Percentiles rank a stretch among this genome's conserved stretches.
phyloP scores from a whole-genome alignment of 1,284 basidiomycete genomes.

The Hortiboletus rubellus region DNA sequence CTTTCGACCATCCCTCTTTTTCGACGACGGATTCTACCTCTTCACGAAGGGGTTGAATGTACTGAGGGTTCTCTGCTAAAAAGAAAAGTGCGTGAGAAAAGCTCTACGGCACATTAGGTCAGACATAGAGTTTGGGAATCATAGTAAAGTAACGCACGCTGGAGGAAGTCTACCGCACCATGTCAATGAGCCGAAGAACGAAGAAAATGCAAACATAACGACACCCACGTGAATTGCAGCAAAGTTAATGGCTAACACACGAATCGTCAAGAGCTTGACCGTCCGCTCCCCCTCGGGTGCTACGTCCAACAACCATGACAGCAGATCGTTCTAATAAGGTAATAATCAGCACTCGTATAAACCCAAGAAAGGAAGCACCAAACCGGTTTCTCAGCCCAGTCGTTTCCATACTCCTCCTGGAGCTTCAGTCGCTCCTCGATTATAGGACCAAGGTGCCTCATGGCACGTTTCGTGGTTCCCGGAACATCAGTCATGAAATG shows the following conservation, averaged over 20 bases:
- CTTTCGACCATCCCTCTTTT: constrained; percentile 38
- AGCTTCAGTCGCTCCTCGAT: constrained; percentile 38
- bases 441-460: constrained; percentile 21
- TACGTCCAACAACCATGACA: constrained; percentile 47
- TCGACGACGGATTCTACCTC: too few species aligned
- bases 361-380: neutral
- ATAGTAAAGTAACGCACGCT: constrained; percentile 1
- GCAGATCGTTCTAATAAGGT: constrained; percentile 11
- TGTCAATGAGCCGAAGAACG: neutral
- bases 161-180: constrained; percentile 8
- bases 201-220: neutral
- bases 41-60: too few species aligned
- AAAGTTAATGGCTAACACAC: constrained; percentile 40
- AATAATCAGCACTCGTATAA: constrained; percentile 15
- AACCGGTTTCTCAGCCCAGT: constrained; percentile 42
- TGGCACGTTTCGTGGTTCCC: too few species aligned
- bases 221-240: constrained; percentile 37
- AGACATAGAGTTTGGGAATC: neutral
- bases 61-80: too few species aligned
- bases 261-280: constrained; percentile 31
- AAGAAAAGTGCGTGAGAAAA: constrained; percentile 39
- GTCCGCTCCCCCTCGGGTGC: constrained; percentile 30
- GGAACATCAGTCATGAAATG: too few species aligned
- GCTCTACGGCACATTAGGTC: neutral
- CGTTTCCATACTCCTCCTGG: constrained; percentile 35